phyloP scores from a whole-genome alignment of 2,329 filamentous ascomycete species.

The Harringtonia aguacate region DNA sequence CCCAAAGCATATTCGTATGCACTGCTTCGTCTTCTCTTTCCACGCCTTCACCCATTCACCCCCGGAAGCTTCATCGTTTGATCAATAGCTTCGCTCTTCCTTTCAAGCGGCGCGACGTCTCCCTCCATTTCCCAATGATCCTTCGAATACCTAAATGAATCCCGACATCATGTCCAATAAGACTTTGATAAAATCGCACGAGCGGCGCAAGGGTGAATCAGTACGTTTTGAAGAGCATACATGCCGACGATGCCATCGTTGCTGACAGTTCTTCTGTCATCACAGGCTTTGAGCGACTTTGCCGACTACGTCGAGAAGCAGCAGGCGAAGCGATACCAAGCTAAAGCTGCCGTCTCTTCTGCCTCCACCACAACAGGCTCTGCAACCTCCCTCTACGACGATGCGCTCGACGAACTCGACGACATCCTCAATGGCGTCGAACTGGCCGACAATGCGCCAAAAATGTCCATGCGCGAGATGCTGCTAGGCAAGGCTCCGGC shows the following conservation, averaged over 20 bases:
- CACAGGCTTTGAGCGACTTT: conserved; percentile 78
- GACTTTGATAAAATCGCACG: conserved; percentile 54
- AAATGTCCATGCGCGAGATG: conserved; percentile 63
- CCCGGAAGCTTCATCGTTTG: no score
- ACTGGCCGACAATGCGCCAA: conserved; percentile 57
- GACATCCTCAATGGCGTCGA: conserved; percentile 88
- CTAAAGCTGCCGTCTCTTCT: conserved; percentile 14
- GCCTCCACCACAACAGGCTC: conserved; percentile 17
- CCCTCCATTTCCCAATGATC: conserved; percentile 17
- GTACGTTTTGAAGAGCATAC: conserved; percentile 35
- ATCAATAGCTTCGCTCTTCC: no score
- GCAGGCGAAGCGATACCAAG: conserved; percentile 61
- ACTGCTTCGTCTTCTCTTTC: no score
- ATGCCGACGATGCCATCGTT: not conserved
- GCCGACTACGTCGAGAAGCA: conserved; percentile 96
- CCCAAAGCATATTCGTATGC: no score
- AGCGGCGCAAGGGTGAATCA: conserved; percentile 78
- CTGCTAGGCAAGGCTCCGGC: conserved; percentile 40
- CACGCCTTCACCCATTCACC: no score
- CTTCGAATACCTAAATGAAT: conserved; percentile 16
- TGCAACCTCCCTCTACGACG: conserved; percentile 15
- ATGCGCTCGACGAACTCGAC: conserved; percentile 67
- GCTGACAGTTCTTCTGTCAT: not conserved
- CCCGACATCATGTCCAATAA: conserved; percentile 39
- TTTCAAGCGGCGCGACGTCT: no score